phyloP scores from a whole-genome alignment of 805 yeast genomes.

The Lachancea sp. region DNA sequence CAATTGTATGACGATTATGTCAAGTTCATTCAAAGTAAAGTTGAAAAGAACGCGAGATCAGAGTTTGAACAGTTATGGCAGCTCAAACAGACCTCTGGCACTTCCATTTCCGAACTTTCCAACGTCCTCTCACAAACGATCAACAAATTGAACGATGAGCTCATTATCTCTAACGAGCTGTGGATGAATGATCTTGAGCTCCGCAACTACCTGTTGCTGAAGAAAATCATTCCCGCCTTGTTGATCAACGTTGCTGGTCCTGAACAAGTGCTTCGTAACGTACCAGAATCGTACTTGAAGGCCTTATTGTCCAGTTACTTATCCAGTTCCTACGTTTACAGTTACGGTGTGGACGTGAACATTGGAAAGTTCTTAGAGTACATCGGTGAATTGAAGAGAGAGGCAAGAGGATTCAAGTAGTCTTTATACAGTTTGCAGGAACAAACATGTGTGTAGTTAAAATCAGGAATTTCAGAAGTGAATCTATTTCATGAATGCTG shows the following conservation, averaged over 20 bases:
- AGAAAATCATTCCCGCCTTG: slow-evolving; percentile 70
- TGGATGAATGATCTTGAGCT: slow-evolving; percentile 76
- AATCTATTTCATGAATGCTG: too few species aligned
- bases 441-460: neutral
- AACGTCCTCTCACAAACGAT: slow-evolving; percentile 78
- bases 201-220: slow-evolving; percentile 63
- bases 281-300: slow-evolving; percentile 80
- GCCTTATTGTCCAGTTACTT: slow-evolving; percentile 84
- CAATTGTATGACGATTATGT: slow-evolving; percentile 79
- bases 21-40: slow-evolving; percentile 67
- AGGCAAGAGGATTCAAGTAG: slow-evolving; percentile 12
- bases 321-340: slow-evolving; percentile 79
- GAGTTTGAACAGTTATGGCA: slow-evolving; percentile 89
- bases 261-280: slow-evolving; percentile 60
- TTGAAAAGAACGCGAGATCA: slow-evolving; percentile 68
- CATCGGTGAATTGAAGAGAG: slow-evolving; percentile 51
- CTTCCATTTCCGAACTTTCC: slow-evolving; percentile 60
- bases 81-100: slow-evolving; percentile 57
- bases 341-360: slow-evolving; percentile 69
- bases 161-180: slow-evolving; percentile 70
- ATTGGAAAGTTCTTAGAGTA: slow-evolving; percentile 72
- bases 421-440: neutral
- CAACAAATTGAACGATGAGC: slow-evolving; percentile 78
- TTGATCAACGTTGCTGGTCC: slow-evolving; percentile 62
- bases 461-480: neutral